Conservation (phyloP, 768 basidiomycete genomes). For the Agaricus bisporus region DNA sequence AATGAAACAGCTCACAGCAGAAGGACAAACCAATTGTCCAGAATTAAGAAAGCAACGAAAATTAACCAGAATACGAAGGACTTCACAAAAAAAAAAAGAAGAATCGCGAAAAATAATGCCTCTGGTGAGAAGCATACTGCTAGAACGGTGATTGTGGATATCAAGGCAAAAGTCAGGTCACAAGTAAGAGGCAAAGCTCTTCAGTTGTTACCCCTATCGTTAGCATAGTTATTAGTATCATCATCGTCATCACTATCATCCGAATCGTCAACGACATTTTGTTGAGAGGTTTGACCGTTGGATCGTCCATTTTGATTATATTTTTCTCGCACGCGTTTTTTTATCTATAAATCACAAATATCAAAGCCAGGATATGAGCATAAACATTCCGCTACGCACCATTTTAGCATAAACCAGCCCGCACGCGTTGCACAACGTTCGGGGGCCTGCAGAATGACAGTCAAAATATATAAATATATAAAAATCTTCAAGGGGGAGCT, state of each 20-base stretch:
- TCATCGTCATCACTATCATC: conserved; percentile 13
- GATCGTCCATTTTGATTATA: conserved; percentile 12
- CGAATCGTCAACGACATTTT: conserved; percentile 6
- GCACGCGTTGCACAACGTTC: conserved; percentile 82
- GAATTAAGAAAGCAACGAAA: neutral
- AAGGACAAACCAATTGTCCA: neutral
- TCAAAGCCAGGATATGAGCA: conserved; percentile 6
- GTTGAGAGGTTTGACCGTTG: conserved; percentile 7
- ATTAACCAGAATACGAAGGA: neutral
- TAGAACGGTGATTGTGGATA: neutral
- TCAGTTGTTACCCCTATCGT: conserved; percentile 8
- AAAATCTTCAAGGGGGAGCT: neutral
- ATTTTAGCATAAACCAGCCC: conserved; percentile 85
- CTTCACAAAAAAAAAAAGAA: neutral
- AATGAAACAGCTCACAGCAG: neutral
- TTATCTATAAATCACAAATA: conserved; percentile 19
- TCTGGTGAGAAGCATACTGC: neutral
- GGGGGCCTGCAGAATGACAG: conserved; percentile 49
- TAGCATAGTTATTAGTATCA: neutral
- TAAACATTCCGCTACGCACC: conserved; percentile 35
- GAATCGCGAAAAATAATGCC: no score
- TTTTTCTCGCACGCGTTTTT: conserved; percentile 27
- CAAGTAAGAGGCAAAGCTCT: no score
- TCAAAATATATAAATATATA: neutral
- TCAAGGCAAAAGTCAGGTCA: neutral